phyloP scores from a whole-genome alignment of 345 rosid species.

The Rhodomyrtus tomentosa region DNA sequence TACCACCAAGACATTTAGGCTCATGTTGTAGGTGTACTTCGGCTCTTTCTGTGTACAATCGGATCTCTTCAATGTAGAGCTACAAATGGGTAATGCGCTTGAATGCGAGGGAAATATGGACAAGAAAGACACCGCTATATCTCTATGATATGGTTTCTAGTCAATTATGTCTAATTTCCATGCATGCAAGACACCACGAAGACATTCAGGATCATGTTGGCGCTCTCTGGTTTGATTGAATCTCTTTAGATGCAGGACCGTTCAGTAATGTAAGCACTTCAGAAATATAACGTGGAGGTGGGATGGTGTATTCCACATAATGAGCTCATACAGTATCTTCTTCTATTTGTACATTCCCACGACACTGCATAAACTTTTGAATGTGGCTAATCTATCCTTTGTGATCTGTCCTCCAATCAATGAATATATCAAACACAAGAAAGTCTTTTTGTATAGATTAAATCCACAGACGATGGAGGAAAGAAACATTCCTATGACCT shows the following conservation, averaged over 20 bases:
- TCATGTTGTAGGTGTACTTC: no score
- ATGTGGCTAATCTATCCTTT: background rate
- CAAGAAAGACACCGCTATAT: no score
- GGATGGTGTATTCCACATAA: background rate
- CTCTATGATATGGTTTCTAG: no score
- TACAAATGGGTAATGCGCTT: no score
- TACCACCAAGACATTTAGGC: no score
- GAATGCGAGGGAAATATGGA: no score
- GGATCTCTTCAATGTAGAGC: no score
- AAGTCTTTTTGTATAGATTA: background rate
- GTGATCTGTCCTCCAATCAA: background rate
- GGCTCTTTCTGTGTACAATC: no score
- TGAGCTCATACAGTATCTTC: background rate
- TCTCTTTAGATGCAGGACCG: background rate
- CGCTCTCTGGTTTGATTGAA: no score
- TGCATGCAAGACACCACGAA: no score
- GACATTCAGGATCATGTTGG: no score
- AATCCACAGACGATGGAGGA: background rate
- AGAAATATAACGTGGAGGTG: background rate
- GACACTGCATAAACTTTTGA: background rate
- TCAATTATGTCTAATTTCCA: no score
- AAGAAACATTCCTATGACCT: background rate
- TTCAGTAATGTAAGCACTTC: background rate
- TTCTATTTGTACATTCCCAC: background rate
- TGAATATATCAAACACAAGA: background rate